These are phyloP conservation scores for Akanthomyces dipterigenus DNA, from an alignment of 2,329 filamentous ascomycete genomes.

Conservation along the genomic window DNA sequence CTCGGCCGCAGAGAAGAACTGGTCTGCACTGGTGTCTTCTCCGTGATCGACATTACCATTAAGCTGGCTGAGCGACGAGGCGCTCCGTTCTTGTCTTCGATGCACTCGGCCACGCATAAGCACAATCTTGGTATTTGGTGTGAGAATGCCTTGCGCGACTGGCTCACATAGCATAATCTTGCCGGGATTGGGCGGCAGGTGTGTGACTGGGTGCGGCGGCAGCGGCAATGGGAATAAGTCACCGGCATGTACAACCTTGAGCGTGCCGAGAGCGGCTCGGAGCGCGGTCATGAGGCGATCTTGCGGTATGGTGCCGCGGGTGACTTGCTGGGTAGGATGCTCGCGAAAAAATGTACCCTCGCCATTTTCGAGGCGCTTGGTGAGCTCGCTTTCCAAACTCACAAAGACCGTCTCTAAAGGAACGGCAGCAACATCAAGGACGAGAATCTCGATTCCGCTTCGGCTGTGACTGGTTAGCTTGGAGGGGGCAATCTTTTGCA, in stretches of 20 bases:
- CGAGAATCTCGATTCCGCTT: constrained; percentile 73
- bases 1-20: constrained; percentile 88
- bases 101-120: constrained; percentile 59
- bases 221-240: constrained; percentile 74
- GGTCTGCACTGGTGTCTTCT: constrained; percentile 81
- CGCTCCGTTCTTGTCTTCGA: constrained; percentile 43
- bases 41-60: constrained; percentile 57
- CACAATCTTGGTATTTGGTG: constrained; percentile 74
- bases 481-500: constrained; percentile 69
- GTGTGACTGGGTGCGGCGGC: constrained; percentile 78
- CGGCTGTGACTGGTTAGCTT: constrained; percentile 67
- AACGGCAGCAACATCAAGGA: constrained; percentile 74
- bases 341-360: constrained; percentile 74
- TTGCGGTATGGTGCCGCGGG: constrained; percentile 34
- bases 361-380: constrained; percentile 73
- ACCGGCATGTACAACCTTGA: constrained; percentile 74
- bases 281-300: constrained; percentile 60
- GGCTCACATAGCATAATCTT: constrained; percentile 92
- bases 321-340: constrained; percentile 39
- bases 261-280: constrained; percentile 63
- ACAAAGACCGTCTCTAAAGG: constrained; percentile 82
- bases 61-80: constrained; percentile 41
- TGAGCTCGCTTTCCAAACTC: constrained; percentile 71
- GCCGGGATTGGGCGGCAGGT: constrained; percentile 75
- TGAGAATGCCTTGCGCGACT: constrained; percentile 77